Percentiles rank a stretch among this genome's conserved stretches.
Evolutionary conservation across 225 moss, liverwort and hornwort genomes (phyloP).

Genomic region (Lunularia cruciata): DNA sequence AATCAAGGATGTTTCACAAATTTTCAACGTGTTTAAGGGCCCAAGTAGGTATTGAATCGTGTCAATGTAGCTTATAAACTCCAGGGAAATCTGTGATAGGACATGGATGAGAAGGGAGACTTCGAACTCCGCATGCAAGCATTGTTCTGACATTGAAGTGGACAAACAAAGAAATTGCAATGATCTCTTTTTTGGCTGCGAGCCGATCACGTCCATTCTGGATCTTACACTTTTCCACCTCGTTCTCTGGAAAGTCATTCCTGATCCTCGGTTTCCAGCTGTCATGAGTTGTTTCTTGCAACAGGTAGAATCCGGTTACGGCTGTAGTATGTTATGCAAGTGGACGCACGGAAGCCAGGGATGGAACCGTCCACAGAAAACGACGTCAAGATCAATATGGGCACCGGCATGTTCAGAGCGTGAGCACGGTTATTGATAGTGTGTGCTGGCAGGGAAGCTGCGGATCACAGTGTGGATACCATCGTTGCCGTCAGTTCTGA

Average conservation of each 20-base stretch:
- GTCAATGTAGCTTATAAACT: neutral
- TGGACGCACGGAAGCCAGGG: neutral
- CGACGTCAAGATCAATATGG: neutral
- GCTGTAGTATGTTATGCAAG: neutral
- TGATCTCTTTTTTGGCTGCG: neutral
- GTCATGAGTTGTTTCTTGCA: conserved; percentile 1
- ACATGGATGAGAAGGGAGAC: conserved; percentile 8
- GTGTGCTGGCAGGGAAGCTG: neutral
- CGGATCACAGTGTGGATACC: neutral
- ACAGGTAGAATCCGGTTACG: neutral
- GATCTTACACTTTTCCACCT: neutral
- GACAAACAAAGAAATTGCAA: conserved; percentile 11
- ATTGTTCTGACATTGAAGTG: conserved; percentile 13
- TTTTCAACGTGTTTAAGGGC: neutral
- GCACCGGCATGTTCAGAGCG: neutral
- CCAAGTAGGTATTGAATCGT: conserved; percentile 1
- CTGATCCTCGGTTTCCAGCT: too few relatives aligned
- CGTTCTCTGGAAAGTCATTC: neutral
- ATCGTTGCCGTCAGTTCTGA: neutral
- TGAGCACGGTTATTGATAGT: neutral
- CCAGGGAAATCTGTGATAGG: neutral
- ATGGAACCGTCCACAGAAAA: neutral
- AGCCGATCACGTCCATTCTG: neutral
- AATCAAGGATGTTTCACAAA: conserved; percentile 3
- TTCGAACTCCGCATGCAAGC: neutral